Percentiles rank a stretch among this genome's conserved stretches.
phyloP scores from a whole-genome alignment of 2,329 filamentous ascomycete species.

The Aspergillus pseudonomiae region DNA sequence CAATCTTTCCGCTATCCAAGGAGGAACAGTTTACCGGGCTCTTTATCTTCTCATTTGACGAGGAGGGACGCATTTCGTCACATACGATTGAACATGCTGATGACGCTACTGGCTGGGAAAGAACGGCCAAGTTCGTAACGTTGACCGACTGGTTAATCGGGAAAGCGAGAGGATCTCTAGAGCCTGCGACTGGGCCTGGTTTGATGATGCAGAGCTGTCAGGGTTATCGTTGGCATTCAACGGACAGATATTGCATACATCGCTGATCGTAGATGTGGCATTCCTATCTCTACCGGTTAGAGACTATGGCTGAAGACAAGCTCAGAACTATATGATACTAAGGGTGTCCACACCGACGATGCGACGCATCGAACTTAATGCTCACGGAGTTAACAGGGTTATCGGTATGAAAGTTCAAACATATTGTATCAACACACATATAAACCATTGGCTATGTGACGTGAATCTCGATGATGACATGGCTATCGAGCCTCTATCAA shows the following conservation, averaged over 20 bases:
- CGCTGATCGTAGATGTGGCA: slow-evolving; percentile 4
- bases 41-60: slow-evolving; percentile 95
- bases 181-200: slow-evolving; percentile 30
- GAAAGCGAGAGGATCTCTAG: slow-evolving; percentile 62
- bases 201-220: slow-evolving; percentile 33
- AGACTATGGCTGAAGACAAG: not conserved
- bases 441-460: not conserved
- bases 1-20: slow-evolving; percentile 55
- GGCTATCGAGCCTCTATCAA: not conserved
- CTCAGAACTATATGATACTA: not conserved
- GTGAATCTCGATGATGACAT: not conserved
- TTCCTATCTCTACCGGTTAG: not conserved
- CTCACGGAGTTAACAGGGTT: not conserved
- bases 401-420: not conserved
- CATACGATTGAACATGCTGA: slow-evolving; percentile 96
- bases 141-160: slow-evolving; percentile 94
- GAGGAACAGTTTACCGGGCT: slow-evolving; percentile 83
- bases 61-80: slow-evolving; percentile 76
- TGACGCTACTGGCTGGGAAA: slow-evolving; percentile 79
- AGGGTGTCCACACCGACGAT: not conserved
- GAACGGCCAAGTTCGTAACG: slow-evolving; percentile 81
- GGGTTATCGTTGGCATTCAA: not conserved
- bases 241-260: not conserved
- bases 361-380: not conserved
- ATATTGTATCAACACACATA: not conserved